phyloP scores from a whole-genome alignment of 2,329 filamentous ascomycete genomes.

The Colletotrichum australisinense region DNA sequence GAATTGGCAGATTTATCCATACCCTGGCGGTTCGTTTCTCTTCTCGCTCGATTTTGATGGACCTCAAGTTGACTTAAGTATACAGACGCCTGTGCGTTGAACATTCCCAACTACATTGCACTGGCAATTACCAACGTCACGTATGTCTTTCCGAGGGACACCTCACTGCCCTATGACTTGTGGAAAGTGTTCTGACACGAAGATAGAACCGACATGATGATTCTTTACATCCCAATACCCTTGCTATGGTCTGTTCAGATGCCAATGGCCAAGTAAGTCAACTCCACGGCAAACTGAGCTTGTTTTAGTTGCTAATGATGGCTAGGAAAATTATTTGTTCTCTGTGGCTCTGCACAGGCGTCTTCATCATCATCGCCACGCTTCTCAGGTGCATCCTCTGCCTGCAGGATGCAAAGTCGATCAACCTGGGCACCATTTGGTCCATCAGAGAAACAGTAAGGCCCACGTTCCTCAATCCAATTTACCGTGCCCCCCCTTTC shows the following conservation, averaged over 20 bases:
- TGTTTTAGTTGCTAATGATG: not conserved
- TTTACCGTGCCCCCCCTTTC: not conserved
- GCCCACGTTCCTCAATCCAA: slow-evolving; percentile 9
- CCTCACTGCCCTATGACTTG: not conserved
- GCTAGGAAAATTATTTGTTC: slow-evolving; percentile 41
- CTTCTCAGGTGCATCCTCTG: slow-evolving; percentile 40
- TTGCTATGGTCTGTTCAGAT: slow-evolving; percentile 40
- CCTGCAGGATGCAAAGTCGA: slow-evolving; percentile 38
- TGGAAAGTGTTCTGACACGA: not conserved
- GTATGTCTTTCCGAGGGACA: slow-evolving; percentile 22
- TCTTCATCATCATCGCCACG: slow-evolving; percentile 43
- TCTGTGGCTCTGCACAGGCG: slow-evolving; percentile 40
- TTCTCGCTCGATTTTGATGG: not conserved
- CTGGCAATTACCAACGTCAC: slow-evolving; percentile 40
- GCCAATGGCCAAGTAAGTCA: slow-evolving; percentile 35
- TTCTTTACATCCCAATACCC: slow-evolving; percentile 39
- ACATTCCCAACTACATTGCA: slow-evolving; percentile 37
- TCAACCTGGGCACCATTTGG: slow-evolving; percentile 41
- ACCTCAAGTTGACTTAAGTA: not conserved
- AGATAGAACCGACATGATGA: slow-evolving; percentile 39
- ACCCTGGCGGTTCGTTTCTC: slow-evolving; percentile 37
- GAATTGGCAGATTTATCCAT: slow-evolving; percentile 42
- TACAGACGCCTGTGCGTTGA: slow-evolving; percentile 37
- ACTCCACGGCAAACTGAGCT: not conserved
- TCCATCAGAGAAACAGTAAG: slow-evolving; percentile 42